Evolutionary conservation across 352 stramenopile species (phyloP).

Genomic region (Phytophthora syringae): DNA sequence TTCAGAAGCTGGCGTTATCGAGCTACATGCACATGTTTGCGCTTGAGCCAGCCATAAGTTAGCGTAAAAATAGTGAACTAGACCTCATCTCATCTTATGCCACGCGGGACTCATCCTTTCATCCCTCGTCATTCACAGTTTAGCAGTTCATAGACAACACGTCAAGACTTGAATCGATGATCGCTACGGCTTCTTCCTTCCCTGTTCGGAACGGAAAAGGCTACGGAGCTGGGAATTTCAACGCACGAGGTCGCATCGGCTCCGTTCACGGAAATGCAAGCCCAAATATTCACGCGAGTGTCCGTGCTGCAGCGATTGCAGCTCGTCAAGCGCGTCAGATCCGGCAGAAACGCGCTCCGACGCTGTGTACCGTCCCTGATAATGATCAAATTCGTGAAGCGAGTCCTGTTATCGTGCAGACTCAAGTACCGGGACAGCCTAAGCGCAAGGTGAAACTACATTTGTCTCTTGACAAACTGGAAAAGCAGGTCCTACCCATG

Average conservation of each 20-base stretch:
- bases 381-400: conserved; percentile 21
- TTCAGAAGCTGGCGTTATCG: conserved; percentile 76
- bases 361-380: conserved; percentile 5
- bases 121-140: neutral
- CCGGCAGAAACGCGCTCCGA: conserved; percentile 31
- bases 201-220: conserved; percentile 32
- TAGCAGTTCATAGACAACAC: conserved; percentile 1
- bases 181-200: conserved; percentile 30
- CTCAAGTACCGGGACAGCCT: conserved; percentile 31
- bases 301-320: conserved; percentile 58
- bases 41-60: conserved; percentile 44
- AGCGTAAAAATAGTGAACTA: conserved; percentile 31
- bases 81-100: conserved; percentile 14
- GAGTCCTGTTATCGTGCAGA: conserved; percentile 21
- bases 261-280: conserved; percentile 32
- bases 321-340: conserved; percentile 53
- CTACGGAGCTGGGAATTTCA: conserved; percentile 10
- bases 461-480: conserved; percentile 52
- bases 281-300: conserved; percentile 32
- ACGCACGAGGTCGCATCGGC: conserved; percentile 20
- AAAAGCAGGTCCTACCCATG: conserved; percentile 41
- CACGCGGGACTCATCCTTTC: conserved; percentile 5
- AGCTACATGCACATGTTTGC: conserved; percentile 66
- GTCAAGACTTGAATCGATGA: conserved; percentile 8
- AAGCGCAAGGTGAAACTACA: conserved; percentile 65